Conservation (phyloP, 1,284 basidiomycete genomes). For the Ustanciosporium gigantosporum region DNA sequence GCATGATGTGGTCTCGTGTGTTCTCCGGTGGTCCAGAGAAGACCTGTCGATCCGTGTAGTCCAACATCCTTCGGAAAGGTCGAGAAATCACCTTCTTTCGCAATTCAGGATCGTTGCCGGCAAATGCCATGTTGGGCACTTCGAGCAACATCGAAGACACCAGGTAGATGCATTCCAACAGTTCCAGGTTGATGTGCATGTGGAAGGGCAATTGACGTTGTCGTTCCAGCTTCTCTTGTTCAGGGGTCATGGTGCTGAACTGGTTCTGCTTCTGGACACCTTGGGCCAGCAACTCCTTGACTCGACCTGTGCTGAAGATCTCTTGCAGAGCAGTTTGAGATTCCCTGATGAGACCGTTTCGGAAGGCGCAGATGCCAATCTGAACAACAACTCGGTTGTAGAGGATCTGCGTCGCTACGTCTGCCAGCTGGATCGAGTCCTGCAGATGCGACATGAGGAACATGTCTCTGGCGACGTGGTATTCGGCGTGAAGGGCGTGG, state of each 20-base stretch:
- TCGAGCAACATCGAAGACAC: conserved; percentile 98
- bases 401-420: conserved; percentile 94
- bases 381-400: conserved; percentile 98
- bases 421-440: conserved; percentile 91
- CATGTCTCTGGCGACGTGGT: conserved; percentile 96
- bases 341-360: conserved; percentile 90
- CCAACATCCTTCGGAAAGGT: conserved; percentile 90
- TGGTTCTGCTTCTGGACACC: conserved; percentile 86
- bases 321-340: conserved; percentile 89
- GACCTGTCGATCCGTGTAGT: conserved; percentile 95
- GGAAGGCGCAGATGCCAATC: conserved; percentile 94
- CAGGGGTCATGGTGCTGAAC: conserved; percentile 78
- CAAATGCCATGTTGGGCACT: conserved; percentile 90
- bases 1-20: conserved; percentile 98
- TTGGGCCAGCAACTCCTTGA: conserved; percentile 96
- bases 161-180: conserved; percentile 94
- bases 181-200: conserved; percentile 98
- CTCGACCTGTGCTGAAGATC: conserved; percentile 89
- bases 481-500: conserved; percentile 93
- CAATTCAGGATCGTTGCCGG: conserved; percentile 84
- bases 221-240: conserved; percentile 96
- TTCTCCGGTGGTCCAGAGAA: conserved; percentile 99
- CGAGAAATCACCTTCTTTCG: conserved; percentile 80
- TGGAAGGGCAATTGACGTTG: conserved; percentile 97
- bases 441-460: conserved; percentile 98